Evolutionary conservation across 805 yeast genomes (phyloP).

Genomic region (Spathaspora girioi): DNA sequence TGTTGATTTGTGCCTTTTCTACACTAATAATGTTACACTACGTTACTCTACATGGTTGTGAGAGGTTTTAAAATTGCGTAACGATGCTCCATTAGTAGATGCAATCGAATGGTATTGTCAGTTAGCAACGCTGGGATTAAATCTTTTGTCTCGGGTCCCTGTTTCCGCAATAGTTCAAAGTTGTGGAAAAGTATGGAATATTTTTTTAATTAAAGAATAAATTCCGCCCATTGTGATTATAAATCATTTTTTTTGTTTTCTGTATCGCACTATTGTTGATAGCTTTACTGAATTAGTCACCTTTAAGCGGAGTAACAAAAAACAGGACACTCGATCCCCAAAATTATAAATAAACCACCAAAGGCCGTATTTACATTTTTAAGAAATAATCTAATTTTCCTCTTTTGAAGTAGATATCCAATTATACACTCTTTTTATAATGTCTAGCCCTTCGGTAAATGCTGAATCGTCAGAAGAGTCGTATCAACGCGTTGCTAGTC

Average conservation of each 20-base stretch:
- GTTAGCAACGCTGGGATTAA: not conserved
- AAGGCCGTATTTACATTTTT: too few relatives aligned
- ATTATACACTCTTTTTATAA: not conserved
- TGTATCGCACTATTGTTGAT: too few relatives aligned
- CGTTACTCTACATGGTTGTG: too few relatives aligned
- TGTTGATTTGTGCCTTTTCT: too few relatives aligned
- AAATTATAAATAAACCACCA: not conserved
- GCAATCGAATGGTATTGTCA: too few relatives aligned
- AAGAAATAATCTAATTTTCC: too few relatives aligned
- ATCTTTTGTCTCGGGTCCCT: not conserved
- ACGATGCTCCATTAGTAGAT: too few relatives aligned
- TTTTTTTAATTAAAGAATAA: too few relatives aligned
- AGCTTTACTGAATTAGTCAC: not conserved
- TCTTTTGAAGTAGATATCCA: not conserved
- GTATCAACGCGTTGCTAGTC: not conserved
- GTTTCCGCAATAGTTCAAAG: not conserved
- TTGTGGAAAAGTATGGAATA: not conserved
- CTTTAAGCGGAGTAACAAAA: not conserved
- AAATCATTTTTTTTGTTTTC: not conserved
- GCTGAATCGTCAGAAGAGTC: not conserved
- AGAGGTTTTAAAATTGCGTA: too few relatives aligned
- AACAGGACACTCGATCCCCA: not conserved
- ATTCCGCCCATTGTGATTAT: not conserved
- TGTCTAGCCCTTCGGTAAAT: not conserved
- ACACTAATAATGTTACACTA: too few relatives aligned